A percentile compares a stretch with the other conserved stretches of the same genome.
phyloP scores from a whole-genome alignment of 2,329 filamentous ascomycete species.

The Celoporthe dispersa region DNA sequence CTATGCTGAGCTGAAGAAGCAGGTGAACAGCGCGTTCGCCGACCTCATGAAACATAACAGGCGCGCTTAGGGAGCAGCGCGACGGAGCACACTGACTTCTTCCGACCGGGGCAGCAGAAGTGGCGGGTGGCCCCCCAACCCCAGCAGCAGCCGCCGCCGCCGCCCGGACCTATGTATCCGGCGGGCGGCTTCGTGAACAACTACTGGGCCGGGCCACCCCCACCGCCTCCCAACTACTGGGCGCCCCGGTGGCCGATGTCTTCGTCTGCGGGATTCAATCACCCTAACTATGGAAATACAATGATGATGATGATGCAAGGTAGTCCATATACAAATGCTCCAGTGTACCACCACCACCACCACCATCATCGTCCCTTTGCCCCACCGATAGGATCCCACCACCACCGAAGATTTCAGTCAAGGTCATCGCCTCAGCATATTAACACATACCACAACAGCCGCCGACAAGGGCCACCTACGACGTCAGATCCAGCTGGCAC shows the following conservation, averaged over 20 bases:
- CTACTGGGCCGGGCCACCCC: neutral
- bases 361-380: neutral
- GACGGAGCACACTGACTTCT: neutral
- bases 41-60: conserved; percentile 56
- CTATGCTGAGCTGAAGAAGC: conserved; percentile 84
- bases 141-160: too few species aligned
- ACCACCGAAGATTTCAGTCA: neutral
- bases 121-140: neutral
- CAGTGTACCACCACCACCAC: too few species aligned
- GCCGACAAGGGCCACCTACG: neutral
- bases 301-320: neutral
- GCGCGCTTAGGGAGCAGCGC: conserved; percentile 21
- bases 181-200: neutral
- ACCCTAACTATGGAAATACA: neutral
- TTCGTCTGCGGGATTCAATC: neutral
- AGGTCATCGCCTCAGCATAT: neutral
- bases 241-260: neutral
- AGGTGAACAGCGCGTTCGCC: conserved; percentile 60
- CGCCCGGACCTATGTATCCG: neutral
- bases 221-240: neutral
- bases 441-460: neutral
- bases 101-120: neutral
- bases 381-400: neutral
- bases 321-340: neutral
- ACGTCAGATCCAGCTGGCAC: neutral